Percentiles rank a stretch among this genome's conserved stretches.
Conservation (phyloP, 805 yeast genomes). For the Saccharomycopsis schoenii region DNA sequence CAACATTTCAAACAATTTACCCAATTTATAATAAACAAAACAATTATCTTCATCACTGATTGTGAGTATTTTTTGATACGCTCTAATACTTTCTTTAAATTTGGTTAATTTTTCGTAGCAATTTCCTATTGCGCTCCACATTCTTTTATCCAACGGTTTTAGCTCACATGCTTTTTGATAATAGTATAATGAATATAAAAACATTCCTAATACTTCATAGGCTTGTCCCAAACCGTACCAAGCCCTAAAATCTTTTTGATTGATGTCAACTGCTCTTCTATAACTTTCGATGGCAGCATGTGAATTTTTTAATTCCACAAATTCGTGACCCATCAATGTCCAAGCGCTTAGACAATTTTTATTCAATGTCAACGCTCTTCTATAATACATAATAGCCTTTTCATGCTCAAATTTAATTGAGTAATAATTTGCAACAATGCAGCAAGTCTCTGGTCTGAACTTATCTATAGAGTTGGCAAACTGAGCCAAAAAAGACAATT, state of each 20-base stretch:
- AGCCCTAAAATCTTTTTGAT: conserved; percentile 82
- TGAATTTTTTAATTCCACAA: conserved; percentile 88
- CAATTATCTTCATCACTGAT: conserved; percentile 39
- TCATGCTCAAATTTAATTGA: conserved; percentile 90
- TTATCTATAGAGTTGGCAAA: conserved; percentile 72
- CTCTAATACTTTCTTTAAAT: conserved; percentile 61
- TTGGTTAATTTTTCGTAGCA: conserved; percentile 77
- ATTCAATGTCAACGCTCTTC: conserved; percentile 76
- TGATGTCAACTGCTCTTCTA: conserved; percentile 84
- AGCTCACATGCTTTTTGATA: conserved; percentile 84
- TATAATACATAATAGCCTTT: conserved; percentile 85
- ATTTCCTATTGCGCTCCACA: conserved; percentile 94
- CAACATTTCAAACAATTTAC: conserved; percentile 50
- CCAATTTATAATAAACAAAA: conserved; percentile 54
- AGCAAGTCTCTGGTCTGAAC: conserved; percentile 89
- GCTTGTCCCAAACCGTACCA: conserved; percentile 99
- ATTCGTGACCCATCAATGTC: conserved; percentile 99
- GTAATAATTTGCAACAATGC: conserved; percentile 88
- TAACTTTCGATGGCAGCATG: conserved; percentile 97
- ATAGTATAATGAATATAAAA: conserved; percentile 80
- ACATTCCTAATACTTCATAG: conserved; percentile 93
- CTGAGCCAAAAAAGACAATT: conserved; percentile 80
- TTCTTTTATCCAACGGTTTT: conserved; percentile 81
- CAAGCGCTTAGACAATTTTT: conserved; percentile 81
- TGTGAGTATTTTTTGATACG: conserved; percentile 68